These are phyloP conservation scores for Leishmania guyanensis DNA, from an alignment of 208 protist species.

Conservation along the genomic window DNA sequence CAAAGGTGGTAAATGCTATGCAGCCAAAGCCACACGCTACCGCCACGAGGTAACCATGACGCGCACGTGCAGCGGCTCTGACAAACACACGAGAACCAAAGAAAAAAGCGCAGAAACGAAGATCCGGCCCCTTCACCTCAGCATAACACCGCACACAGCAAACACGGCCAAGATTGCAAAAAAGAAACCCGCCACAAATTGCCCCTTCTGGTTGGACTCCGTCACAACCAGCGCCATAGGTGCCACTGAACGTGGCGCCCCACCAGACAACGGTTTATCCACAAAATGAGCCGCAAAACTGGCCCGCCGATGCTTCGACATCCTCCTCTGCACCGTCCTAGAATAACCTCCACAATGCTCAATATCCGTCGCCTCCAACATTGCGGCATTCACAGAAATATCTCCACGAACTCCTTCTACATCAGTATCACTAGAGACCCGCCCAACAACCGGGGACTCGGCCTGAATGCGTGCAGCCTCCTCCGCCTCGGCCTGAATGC, in stretches of 20 bases:
- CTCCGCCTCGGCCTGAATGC: constrained; percentile 8
- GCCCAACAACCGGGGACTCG: too few relatives aligned
- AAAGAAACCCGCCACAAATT: not conserved
- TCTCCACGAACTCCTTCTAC: too few relatives aligned
- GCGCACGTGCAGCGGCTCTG: not conserved
- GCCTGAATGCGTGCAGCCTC: not conserved
- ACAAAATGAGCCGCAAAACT: not conserved
- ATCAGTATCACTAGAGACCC: too few relatives aligned
- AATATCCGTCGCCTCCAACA: too few relatives aligned
- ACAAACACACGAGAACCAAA: not conserved
- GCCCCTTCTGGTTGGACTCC: not conserved
- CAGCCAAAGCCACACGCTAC: not conserved
- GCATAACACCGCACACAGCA: constrained; percentile 14
- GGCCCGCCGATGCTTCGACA: not conserved
- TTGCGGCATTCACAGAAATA: too few relatives aligned
- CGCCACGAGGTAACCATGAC: not conserved
- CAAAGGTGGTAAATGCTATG: not conserved
- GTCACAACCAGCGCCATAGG: too few relatives aligned
- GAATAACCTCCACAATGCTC: too few relatives aligned
- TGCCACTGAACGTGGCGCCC: too few relatives aligned
- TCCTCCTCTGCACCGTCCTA: not conserved
- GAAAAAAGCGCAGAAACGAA: not conserved
- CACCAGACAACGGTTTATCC: not conserved
- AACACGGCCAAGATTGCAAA: constrained; percentile 19
- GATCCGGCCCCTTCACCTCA: constrained; percentile 2